Evolutionary conservation across 2,329 filamentous ascomycete species (phyloP).

Genomic region (Hypoxylon sp.): DNA sequence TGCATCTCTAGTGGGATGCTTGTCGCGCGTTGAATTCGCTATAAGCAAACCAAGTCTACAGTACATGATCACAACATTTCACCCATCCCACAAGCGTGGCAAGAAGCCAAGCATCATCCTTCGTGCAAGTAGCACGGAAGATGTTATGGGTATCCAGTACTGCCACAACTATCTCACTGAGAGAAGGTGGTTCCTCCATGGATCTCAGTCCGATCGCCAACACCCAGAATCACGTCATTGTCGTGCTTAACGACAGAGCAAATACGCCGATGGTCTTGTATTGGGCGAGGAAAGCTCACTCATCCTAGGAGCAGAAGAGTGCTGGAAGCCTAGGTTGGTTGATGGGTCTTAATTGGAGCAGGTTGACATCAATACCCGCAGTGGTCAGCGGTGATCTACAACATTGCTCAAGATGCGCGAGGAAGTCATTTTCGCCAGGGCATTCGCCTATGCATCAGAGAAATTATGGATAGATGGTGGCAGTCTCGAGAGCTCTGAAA

Average conservation of each 20-base stretch:
- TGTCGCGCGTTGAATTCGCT: slow-evolving; percentile 21
- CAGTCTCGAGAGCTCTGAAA: slow-evolving; percentile 7
- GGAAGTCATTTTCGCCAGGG: slow-evolving; percentile 1
- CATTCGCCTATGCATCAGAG: not conserved
- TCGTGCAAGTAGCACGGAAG: slow-evolving; percentile 23
- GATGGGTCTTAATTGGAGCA: slow-evolving; percentile 8
- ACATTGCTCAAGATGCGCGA: not conserved
- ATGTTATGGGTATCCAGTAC: slow-evolving; percentile 11
- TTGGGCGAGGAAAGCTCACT: not conserved
- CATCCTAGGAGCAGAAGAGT: not conserved
- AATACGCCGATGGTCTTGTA: slow-evolving; percentile 4
- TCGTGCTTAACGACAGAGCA: slow-evolving; percentile 4
- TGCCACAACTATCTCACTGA: slow-evolving; percentile 10
- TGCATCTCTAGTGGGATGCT: slow-evolving; percentile 37
- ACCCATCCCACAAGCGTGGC: slow-evolving; percentile 32
- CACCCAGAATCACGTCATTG: slow-evolving; percentile 31
- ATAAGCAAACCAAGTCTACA: slow-evolving; percentile 12
- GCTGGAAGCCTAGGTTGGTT: not conserved
- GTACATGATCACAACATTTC: slow-evolving; percentile 1
- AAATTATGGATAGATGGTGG: slow-evolving; percentile 13
- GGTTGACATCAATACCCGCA: slow-evolving; percentile 5
- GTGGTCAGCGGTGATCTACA: slow-evolving; percentile 1
- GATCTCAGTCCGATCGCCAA: slow-evolving; percentile 21
- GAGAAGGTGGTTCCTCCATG: slow-evolving; percentile 23
- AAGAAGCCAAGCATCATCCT: slow-evolving; percentile 29